Base-by-base conservation (phyloP, 2,329 filamentous ascomycete genomes). In the Cercospora sp. region DNA sequence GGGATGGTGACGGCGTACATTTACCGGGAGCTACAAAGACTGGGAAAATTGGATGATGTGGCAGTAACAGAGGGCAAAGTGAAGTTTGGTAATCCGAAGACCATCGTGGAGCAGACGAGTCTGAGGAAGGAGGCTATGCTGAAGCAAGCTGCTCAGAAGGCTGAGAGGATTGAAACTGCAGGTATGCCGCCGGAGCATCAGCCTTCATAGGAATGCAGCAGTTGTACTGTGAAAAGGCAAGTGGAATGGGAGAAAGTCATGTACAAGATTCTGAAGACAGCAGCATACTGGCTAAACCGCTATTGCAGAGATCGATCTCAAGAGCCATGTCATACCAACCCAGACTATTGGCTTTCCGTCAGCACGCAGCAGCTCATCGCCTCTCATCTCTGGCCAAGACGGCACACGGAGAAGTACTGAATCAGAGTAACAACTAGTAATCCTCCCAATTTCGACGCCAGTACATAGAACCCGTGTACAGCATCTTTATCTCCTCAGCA, bases 1-100 rank as follows among this genome's bases (percentile, higher is more conserved):
- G 89, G 88, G 4, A 79, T 83, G 68, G 86, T 92, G 63, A 87
- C 89, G 26, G 85, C 83, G 36, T 91, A 89, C 77, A 84, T 91
- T 80, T 83, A 89, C 68, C 82, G 84, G 71, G 83, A 87, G 61
- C 71, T 90, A 48, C 80, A 81, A 66, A 82, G 83, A 65, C 76
- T 91, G 70, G 86, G 87, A 4, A 78, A 79, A 28, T 75, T 88
- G 67, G 77, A 78, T 2, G 88, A 90, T 75, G 82, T 83, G 26
- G 82, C 84, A 68, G 72, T 89, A 55, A 80, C 81, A 60, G 73
- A 73, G 45, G 85, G 82, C 0, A 68, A 78, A 30, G 80, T 89
- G 69, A 80, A 81, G 42, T 88, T 89, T 77, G 80, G 81, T 2
- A 78, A 83, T 69, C 83, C 74, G 45, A 78, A 74, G 10, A 80